Base-by-base conservation (phyloP, 1,284 basidiomycete species). In the Dichomitus squalens region DNA sequence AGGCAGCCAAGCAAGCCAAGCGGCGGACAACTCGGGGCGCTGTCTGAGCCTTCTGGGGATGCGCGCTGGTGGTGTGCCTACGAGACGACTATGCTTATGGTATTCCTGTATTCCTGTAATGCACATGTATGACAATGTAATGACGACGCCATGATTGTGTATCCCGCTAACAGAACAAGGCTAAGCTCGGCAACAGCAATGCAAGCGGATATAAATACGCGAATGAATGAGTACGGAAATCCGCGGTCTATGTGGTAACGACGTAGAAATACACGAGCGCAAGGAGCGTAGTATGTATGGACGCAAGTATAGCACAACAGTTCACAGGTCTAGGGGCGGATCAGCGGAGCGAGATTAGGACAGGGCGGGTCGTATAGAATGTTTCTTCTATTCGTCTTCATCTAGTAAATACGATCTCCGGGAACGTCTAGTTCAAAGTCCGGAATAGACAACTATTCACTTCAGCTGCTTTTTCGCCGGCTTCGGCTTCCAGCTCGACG, bases 401-500 rank as follows among this genome's bases (percentile, higher is more conserved):
- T 49, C 7, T 14, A 34, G 16, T 36, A 11, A 29, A 36, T 49
- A 11, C 48, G 34, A 34, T 21, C 40, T 29, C 35, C 23, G 40
- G 35, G 12, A 39, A 54, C 27, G 21, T 40, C 29, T 48, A 21
- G 2, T 23, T 14, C 7, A 18, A 49, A 34, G 33, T 16, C 44
- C 4, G 2, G 44, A 20, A 21, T 16, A 18, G 23, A 44, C 29
- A 29, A n/a, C 23, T 16, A 29, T 55, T 58, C 55, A 67, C 39
- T 70, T 65, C 7, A 51, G 35, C 25, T 47, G 25, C 48, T 71
- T 79, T 36, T 63, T 63, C 14, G 23, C 29, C 18, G 20, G 18
- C 50, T 52, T 52, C 7, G 61, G 58, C 58, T 63, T 83, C 95
- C 95, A 97, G 63, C 86, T 88, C 4, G 91, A 91, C 47, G 91